Percentiles rank a stretch among this genome's conserved stretches.
These are phyloP conservation scores for Helminthosporium solani DNA, from an alignment of 2,329 filamentous ascomycete species.

Conservation along the genomic window DNA sequence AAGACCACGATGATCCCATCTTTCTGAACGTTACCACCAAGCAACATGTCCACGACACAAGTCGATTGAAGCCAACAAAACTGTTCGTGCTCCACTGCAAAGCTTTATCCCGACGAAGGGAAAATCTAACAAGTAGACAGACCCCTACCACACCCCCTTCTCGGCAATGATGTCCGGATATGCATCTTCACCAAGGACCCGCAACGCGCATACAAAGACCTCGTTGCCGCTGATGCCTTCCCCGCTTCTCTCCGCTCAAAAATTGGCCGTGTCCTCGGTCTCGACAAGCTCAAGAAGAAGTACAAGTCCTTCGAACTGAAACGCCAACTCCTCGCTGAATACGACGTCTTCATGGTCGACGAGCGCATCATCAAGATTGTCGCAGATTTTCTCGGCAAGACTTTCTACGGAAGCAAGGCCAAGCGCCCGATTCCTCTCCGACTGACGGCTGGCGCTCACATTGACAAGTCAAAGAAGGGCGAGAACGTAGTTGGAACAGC, in stretches of 20 bases:
- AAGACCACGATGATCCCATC: constrained; percentile 54
- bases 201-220: constrained; percentile 87
- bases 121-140: constrained; percentile 26
- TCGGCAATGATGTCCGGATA: constrained; percentile 65
- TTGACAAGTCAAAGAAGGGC: constrained; percentile 53
- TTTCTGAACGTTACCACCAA: constrained; percentile 66
- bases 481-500: constrained; percentile 55
- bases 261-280: constrained; percentile 67
- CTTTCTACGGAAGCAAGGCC: constrained; percentile 79
- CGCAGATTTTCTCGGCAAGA: constrained; percentile 80
- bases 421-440: constrained; percentile 87
- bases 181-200: constrained; percentile 84
- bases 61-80: constrained; percentile 79
- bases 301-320: constrained; percentile 82
- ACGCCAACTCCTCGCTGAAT: constrained; percentile 77
- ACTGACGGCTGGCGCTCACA: constrained; percentile 63
- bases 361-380: constrained; percentile 75
- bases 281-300: constrained; percentile 83
- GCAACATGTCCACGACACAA: constrained; percentile 70
- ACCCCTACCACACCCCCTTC: constrained; percentile 71
- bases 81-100: constrained; percentile 49
- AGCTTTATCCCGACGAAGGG: not conserved
- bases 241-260: constrained; percentile 50
- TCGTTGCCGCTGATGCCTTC: constrained; percentile 68
- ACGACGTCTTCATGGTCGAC: constrained; percentile 93